Evolutionary conservation across 2,329 filamentous ascomycete genomes (phyloP), one percentile per base, ranked within the genome.

Genomic region (Aspergillus fumigatus): DNA sequence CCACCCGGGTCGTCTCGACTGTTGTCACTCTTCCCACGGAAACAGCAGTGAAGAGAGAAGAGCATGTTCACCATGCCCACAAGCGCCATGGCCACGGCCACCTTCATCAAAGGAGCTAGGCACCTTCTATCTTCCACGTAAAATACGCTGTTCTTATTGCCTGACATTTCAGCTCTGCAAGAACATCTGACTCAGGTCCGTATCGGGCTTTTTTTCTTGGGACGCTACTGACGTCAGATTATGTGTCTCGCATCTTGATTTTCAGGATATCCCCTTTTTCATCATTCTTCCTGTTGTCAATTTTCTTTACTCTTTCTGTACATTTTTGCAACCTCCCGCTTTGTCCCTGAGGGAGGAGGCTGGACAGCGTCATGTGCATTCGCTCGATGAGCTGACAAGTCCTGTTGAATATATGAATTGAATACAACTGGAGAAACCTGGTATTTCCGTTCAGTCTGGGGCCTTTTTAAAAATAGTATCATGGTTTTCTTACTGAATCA

Each of bases 61-160:
- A 59, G 9, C 52, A 61, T 40, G 60, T 54, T 48, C 61, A 63
- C 32, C 59, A 65, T 19, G 61, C 54, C 27, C 67, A 67, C 53
- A 60, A 61, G 54, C 66, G 61, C 27, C 65, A 68, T 41, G 58
- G 62, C 21, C 67, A 65, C 49, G 56, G 58, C 17, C 67, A 71
- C 51, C 27, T 45, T 4, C 51, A 53, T 41, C 40, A 25, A 47
- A 11, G 41, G 41, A 3, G 41, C n/a, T 21, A 45, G n/a, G 14
- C 32, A 5, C 14, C 32, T 38, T 35, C 32, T 23, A 3, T 45
- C 21, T 23, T 45, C 41, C 10, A 19, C 19, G 17, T 9, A 45
- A 1, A 14, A 7, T 38, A 35, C 40, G 4, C 11, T 23, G 41
- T 9, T 45, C 41, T 21, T 17, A 8, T 45, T 45, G 41, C 41